A percentile compares a stretch with the other conserved stretches of the same genome.
phyloP scores from a whole-genome alignment of 208 protist species.

The Acanthamoeba royreba region DNA sequence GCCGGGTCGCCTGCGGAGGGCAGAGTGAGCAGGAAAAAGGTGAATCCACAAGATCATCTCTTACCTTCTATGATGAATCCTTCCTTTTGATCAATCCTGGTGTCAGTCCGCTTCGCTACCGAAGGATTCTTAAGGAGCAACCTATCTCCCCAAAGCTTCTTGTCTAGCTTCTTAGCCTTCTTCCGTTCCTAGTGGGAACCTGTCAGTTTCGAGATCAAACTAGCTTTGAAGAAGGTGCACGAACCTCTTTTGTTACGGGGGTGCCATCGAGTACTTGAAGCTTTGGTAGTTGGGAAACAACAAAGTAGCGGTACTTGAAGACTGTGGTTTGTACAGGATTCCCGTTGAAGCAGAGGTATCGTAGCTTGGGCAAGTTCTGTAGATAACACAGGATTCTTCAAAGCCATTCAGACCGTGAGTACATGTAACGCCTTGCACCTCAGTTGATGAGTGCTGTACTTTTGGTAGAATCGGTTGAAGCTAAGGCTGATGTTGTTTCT shows the following conservation, averaged over 20 bases:
- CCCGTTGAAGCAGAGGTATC: not conserved
- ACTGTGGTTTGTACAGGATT: not conserved
- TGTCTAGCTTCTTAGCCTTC: not conserved
- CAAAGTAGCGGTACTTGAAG: not conserved
- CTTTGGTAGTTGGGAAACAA: not conserved
- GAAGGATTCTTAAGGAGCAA: not conserved
- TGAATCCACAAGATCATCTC: no score
- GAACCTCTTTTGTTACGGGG: not conserved
- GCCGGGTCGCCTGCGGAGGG: no score
- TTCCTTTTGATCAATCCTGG: no score
- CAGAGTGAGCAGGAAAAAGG: no score
- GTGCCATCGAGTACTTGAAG: not conserved
- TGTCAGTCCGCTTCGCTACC: no score
- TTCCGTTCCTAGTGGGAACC: not conserved
- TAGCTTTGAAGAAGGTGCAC: not conserved
- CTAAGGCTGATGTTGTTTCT: not conserved
- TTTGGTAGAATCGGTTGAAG: not conserved
- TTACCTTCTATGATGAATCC: no score
- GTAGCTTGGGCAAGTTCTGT: not conserved
- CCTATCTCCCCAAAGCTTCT: not conserved
- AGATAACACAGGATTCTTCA: not conserved
- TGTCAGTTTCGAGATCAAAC: not conserved
- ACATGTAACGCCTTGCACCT: no score
- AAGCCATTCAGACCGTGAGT: no score
- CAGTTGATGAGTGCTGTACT: not conserved